phyloP scores from a whole-genome alignment of 106 monocot species.

The Dioscorea alata region DNA sequence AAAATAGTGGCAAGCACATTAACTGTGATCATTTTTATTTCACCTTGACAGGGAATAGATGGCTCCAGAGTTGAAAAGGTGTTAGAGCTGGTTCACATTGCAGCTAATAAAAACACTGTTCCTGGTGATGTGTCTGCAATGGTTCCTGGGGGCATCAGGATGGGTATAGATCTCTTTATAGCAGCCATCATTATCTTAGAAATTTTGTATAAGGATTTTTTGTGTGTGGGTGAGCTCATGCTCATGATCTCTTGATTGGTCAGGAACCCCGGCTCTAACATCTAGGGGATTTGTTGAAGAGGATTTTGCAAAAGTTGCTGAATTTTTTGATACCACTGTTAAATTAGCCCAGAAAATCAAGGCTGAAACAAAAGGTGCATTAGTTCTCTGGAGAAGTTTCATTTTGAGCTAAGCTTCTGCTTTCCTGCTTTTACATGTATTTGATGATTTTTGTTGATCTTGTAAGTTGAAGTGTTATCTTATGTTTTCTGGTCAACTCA shows the following conservation, averaged over 20 bases:
- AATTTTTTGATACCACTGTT: conserved; percentile 84
- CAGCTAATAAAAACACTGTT: conserved; percentile 96
- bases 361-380: conserved; percentile 65
- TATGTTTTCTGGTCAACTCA: conserved; percentile 12
- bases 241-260: not conserved
- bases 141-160: conserved; percentile 97
- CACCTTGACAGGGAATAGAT: conserved; percentile 67
- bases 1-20: too few relatives aligned
- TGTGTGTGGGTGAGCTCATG: too few relatives aligned
- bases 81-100: conserved; percentile 87
- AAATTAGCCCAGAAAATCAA: conserved; percentile 70
- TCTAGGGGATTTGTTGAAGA: conserved; percentile 94
- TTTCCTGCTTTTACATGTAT: too few relatives aligned
- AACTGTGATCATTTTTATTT: too few relatives aligned
- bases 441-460: too few relatives aligned
- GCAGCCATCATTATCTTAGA: too few relatives aligned
- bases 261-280: conserved; percentile 99
- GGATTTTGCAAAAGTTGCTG: conserved; percentile 87
- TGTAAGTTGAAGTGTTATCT: too few relatives aligned
- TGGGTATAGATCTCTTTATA: conserved; percentile 44
- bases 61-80: conserved; percentile 98
- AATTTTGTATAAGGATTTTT: too few relatives aligned
- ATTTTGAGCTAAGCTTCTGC: too few relatives aligned
- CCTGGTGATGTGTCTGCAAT: conserved; percentile 98
- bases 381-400: too few relatives aligned